Conservation (phyloP, 2,329 filamentous ascomycete species). For the Stenocarpella maydis region DNA sequence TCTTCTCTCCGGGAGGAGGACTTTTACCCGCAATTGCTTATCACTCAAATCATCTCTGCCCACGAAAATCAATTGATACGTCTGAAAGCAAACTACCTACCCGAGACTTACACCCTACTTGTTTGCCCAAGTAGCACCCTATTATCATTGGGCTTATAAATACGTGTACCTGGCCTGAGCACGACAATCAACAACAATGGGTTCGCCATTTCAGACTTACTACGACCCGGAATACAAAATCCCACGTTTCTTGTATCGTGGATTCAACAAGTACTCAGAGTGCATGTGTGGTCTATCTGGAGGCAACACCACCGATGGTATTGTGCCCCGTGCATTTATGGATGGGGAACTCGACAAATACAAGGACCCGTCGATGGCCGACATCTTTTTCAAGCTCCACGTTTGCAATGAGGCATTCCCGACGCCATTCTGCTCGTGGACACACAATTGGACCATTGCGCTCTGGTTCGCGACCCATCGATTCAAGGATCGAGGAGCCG, state of each 20-base stretch:
- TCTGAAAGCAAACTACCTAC: not conserved
- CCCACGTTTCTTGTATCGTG: constrained; percentile 3
- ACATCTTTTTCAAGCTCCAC: no score
- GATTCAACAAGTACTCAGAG: not conserved
- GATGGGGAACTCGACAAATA: not conserved
- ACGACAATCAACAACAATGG: not conserved
- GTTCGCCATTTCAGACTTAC: not conserved
- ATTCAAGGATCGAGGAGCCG: not conserved
- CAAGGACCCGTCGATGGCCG: no score
- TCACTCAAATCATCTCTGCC: not conserved
- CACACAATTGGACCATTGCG: not conserved
- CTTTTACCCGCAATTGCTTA: no score
- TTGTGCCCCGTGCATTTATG: not conserved
- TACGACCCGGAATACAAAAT: not conserved
- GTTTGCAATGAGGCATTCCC: not conserved
- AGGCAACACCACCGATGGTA: not conserved
- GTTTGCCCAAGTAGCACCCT: no score
- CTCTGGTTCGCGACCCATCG: not conserved
- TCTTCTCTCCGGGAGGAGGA: no score
- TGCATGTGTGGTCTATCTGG: not conserved
- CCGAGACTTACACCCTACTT: not conserved
- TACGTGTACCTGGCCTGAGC: not conserved
- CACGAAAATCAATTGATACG: not conserved
- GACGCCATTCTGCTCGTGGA: constrained; percentile 6
- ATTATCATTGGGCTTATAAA: no score